Conservation (phyloP, 345 rosid species). For the Populus deltoides region DNA sequence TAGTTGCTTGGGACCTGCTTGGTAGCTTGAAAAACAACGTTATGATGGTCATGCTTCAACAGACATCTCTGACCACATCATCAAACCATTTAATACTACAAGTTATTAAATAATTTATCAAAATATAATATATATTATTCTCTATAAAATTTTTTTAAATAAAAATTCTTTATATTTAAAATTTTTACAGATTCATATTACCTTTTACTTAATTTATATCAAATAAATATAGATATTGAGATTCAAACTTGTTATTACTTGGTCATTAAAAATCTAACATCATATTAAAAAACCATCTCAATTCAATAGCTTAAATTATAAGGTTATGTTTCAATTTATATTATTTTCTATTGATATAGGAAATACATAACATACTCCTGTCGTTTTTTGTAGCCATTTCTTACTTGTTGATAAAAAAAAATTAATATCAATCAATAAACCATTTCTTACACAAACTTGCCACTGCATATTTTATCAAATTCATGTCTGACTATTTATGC, state of each 20-base stretch:
- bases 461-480: not conserved
- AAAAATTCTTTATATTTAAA: too few relatives aligned
- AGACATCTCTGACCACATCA: not conserved
- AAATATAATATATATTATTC: too few relatives aligned
- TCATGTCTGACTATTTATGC: not conserved
- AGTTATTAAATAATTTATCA: too few relatives aligned
- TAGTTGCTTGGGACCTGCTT: not conserved
- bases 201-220: too few relatives aligned
- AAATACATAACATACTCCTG: not conserved
- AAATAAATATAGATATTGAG: too few relatives aligned
- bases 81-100: too few relatives aligned
- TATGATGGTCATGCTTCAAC: not conserved
- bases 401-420: not conserved
- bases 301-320: too few relatives aligned
- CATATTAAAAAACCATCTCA: too few relatives aligned
- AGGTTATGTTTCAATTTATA: too few relatives aligned
- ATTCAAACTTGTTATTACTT: rapidly evolving
- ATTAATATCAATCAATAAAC: not conserved
- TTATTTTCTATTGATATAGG: not conserved
- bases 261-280: rapidly evolving
- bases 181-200: rapidly evolving
- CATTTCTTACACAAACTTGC: not conserved
- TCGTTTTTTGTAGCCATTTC: not conserved
- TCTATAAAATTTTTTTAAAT: rapidly evolving
- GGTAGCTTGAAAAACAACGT: not conserved